Conservation (phyloP, 2,329 filamentous ascomycete genomes). For the Drechslerella stenobrocha region DNA sequence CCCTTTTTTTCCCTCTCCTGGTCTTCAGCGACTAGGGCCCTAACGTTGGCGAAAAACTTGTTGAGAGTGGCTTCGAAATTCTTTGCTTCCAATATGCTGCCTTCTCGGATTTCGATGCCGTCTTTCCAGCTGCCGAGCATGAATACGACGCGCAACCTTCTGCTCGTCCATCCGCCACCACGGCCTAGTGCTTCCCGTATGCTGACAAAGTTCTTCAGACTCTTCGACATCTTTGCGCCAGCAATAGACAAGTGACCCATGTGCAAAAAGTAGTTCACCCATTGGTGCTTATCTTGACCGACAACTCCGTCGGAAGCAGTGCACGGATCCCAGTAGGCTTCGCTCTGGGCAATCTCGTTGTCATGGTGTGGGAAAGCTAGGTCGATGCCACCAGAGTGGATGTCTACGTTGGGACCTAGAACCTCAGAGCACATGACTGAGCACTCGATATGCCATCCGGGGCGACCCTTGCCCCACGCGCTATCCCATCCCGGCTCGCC, state of each 20-base stretch:
- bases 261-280: constrained; percentile 95
- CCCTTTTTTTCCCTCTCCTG: constrained; percentile 47
- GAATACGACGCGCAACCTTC: constrained; percentile 82
- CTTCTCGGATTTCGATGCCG: constrained; percentile 84
- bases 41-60: constrained; percentile 63
- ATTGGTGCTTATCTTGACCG: constrained; percentile 61
- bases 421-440: constrained; percentile 90
- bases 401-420: constrained; percentile 82
- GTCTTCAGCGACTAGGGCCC: constrained; percentile 58
- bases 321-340: constrained; percentile 70
- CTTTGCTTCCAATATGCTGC: constrained; percentile 73
- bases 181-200: constrained; percentile 76
- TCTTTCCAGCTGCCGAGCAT: constrained; percentile 87
- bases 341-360: constrained; percentile 87
- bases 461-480: constrained; percentile 82
- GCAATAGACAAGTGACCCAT: constrained; percentile 91
- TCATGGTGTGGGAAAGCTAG: constrained; percentile 90
- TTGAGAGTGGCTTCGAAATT: constrained; percentile 80
- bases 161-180: constrained; percentile 68
- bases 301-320: constrained; percentile 52
- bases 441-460: constrained; percentile 98
- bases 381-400: constrained; percentile 91
- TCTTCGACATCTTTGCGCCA: constrained; percentile 95
- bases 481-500: constrained; percentile 90
- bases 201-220: constrained; percentile 91